Evolutionary conservation across 2,329 filamentous ascomycete genomes (phyloP).

Genomic region (Rhynchosporium graminicola): DNA sequence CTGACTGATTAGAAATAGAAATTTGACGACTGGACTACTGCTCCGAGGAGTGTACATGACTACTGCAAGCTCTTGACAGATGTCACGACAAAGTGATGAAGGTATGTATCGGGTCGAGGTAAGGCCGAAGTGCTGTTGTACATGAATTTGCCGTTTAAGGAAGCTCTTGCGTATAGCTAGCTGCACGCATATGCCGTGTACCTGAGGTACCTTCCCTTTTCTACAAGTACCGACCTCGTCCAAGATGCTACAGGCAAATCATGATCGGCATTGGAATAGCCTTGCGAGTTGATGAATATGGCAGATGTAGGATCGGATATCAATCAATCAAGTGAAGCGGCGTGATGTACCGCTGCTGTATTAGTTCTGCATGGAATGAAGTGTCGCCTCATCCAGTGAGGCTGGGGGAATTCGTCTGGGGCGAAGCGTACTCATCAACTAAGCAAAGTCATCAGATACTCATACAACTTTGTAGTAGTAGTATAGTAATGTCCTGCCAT

Average conservation of each 20-base stretch:
- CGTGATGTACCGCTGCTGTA: too few species aligned
- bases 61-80: conserved; percentile 10
- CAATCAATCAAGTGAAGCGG: background rate
- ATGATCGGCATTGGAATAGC: background rate
- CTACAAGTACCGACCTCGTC: conserved; percentile 6
- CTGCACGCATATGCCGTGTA: conserved; percentile 3
- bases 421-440: too few species aligned
- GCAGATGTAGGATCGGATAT: background rate
- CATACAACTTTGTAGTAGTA: too few species aligned
- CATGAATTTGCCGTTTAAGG: too few species aligned
- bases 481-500: too few species aligned
- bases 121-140: background rate
- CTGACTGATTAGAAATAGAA: background rate
- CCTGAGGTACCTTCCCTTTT: background rate
- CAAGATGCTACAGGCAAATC: background rate
- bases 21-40: background rate
- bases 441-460: too few species aligned
- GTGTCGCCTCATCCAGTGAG: too few species aligned
- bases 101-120: conserved; percentile 1
- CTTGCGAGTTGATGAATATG: background rate
- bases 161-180: background rate
- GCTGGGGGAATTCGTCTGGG: too few species aligned
- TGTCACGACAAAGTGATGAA: background rate
- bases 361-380: too few species aligned
- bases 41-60: background rate